Conservation (phyloP, 108 stramenopile species). For the Skeletonema grethae region DNA sequence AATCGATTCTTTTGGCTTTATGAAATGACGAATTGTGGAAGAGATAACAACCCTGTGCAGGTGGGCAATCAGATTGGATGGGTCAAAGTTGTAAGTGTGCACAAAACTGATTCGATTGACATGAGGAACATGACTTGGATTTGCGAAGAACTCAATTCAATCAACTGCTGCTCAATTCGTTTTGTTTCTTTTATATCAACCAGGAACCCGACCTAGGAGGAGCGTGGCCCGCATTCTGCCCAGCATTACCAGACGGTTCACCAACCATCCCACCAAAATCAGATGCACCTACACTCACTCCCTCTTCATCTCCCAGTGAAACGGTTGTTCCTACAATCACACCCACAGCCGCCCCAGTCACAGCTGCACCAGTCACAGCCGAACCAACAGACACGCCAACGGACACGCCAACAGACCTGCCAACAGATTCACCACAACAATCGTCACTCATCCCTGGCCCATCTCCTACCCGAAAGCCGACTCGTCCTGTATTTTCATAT, state of each 20-base stretch:
- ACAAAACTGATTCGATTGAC: background rate
- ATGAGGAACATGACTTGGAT: no score
- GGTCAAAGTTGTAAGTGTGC: conserved; percentile 41
- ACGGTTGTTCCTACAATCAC: background rate
- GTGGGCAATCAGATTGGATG: conserved; percentile 40
- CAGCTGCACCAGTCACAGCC: no score
- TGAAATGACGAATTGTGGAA: conserved; percentile 10
- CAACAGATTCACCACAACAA: background rate
- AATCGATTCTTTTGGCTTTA: conserved; percentile 50
- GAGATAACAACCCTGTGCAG: conserved; percentile 15
- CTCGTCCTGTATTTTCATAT: background rate
- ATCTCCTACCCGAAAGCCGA: background rate
- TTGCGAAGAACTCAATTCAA: background rate
- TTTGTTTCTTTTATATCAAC: background rate
- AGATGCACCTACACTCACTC: conserved; percentile 27
- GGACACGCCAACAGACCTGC: background rate
- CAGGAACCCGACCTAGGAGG: conserved; percentile 23
- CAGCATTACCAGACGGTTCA: conserved; percentile 9
- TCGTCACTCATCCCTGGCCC: background rate
- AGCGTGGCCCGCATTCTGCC: conserved; percentile 31
- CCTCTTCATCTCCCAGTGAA: conserved; percentile 11
- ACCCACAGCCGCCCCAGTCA: background rate
- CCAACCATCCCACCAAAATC: conserved; percentile 33
- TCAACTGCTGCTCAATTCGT: background rate
- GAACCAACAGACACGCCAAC: background rate